phyloP scores from a whole-genome alignment of 495 filamentous ascomycete species.

The Lasiosphaeria ovina region DNA sequence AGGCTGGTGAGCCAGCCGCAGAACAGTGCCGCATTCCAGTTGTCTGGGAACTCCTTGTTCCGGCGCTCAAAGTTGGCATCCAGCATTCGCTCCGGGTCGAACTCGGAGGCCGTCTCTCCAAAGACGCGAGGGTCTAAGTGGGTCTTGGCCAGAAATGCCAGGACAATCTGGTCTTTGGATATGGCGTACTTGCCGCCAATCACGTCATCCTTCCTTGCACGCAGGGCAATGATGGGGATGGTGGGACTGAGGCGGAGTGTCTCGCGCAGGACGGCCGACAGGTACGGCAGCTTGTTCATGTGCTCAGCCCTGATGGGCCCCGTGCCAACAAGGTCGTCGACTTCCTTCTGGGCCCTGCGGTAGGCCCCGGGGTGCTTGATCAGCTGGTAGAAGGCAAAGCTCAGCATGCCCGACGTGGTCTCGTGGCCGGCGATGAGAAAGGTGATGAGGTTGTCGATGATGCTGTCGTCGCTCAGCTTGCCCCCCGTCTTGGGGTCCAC shows the following conservation, averaged over 20 bases:
- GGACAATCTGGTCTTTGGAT: constrained; percentile 49
- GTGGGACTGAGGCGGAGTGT: constrained; percentile 65
- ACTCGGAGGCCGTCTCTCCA: constrained; percentile 55
- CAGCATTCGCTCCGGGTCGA: constrained; percentile 63
- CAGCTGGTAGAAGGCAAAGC: constrained; percentile 59
- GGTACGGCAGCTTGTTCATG: constrained; percentile 54
- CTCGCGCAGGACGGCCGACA: constrained; percentile 64
- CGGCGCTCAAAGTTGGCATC: constrained; percentile 59
- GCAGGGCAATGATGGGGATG: constrained; percentile 55
- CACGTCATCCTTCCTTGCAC: constrained; percentile 45
- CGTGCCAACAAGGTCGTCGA: constrained; percentile 62
- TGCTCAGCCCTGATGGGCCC: constrained; percentile 64
- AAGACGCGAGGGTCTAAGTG: constrained; percentile 50
- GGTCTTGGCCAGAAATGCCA: constrained; percentile 54
- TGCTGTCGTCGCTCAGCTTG: constrained; percentile 57
- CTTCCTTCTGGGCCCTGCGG: constrained; percentile 54
- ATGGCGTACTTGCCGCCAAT: constrained; percentile 68
- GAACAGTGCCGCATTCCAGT: constrained; percentile 69
- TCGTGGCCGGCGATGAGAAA: constrained; percentile 75
- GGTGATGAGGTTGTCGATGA: constrained; percentile 71
- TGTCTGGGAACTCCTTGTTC: constrained; percentile 43
- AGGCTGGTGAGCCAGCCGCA: constrained; percentile 60
- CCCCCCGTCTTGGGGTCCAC: constrained; percentile 65
- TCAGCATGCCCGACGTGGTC: constrained; percentile 61
- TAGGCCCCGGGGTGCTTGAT: constrained; percentile 51